Base-by-base conservation (phyloP, 2,329 filamentous ascomycete species). In the Parascedosporium putredinis region DNA sequence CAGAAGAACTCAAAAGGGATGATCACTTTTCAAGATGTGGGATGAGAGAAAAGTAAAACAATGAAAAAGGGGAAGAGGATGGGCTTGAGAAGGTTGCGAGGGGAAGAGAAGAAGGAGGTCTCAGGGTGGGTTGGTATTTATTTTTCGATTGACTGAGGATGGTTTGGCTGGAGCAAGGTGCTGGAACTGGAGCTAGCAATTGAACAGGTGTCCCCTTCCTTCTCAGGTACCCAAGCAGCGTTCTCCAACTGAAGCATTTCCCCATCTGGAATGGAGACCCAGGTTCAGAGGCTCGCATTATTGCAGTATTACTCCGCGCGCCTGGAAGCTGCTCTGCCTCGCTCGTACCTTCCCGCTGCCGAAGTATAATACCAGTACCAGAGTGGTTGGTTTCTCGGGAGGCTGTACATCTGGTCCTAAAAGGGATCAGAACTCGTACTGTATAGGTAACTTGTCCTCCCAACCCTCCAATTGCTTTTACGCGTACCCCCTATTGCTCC, bases 161-260 rank as follows among this genome's bases (percentile, higher is more conserved):
- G 49, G 46, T 50, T 40, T 34, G 43, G 44, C 49, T 40, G 47
- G 49, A 54, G 54, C 51, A 53, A 50, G 50, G 53, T 52, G 51
- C 53, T 53, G 52, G 51, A 50, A 50, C 50, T 53, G 54, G 54
- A 55, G 52, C 55, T 57, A 55, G 55, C 56, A 68, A 68, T 64
- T 67, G 66, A 67, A 69, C 66, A 69, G 68, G 66, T 69, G 66
- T 69, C 66, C 66, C 63, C 59, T 67, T 65, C 24, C n/a, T 5
- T 20, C 33, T 5, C 31, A 27, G 22, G 29, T 18, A 24, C n/a
- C 46, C 46, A 7, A 12, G 27, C 27, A 12, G 27, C 27, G n/a
- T 16, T 33, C 45, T 33, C 18, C 45, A 31, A 24, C n/a, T 29
- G 24, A 34, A 24, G 12, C 31, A 16, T 38, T 48, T 25, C 46